Conservation (phyloP, 306 rosid genomes). For the Inga laurina region DNA sequence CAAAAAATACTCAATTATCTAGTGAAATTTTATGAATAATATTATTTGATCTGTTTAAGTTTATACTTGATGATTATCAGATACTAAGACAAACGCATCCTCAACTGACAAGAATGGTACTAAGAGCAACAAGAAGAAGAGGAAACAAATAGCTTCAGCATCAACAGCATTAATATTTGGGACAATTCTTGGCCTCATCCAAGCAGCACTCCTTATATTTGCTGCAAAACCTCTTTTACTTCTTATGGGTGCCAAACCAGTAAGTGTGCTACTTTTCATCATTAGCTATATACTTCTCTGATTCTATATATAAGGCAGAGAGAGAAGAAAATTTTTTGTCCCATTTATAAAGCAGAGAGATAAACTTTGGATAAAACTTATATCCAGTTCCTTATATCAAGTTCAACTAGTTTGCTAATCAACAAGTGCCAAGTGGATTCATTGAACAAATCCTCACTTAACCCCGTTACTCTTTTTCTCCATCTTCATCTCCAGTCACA, state of each 20-base stretch:
- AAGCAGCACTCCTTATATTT: slow-evolving; percentile 71
- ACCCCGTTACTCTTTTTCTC: no score
- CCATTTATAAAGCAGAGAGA: no score
- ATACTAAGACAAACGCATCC: slow-evolving; percentile 25
- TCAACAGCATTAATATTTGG: slow-evolving; percentile 92
- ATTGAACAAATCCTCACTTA: no score
- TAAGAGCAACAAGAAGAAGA: slow-evolving; percentile 36
- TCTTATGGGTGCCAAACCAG: slow-evolving; percentile 84
- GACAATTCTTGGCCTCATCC: slow-evolving; percentile 71
- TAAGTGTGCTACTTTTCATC: slow-evolving; percentile 33
- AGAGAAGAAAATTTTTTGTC: no score
- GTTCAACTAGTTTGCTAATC: no score
- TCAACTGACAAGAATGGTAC: slow-evolving; percentile 32
- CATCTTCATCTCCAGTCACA: no score
- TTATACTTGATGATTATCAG: slow-evolving; percentile 7
- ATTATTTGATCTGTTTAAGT: background rate
- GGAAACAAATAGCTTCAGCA: slow-evolving; percentile 78
- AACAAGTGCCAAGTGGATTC: no score
- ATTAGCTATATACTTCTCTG: background rate
- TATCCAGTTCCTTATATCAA: no score
- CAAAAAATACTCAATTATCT: no score
- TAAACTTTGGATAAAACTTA: no score
- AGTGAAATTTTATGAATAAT: background rate
- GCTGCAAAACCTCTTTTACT: slow-evolving; percentile 73
- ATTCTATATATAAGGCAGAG: no score